Conservation (phyloP, 148 eudicot genomes). For the Pouteria glomerata region DNA sequence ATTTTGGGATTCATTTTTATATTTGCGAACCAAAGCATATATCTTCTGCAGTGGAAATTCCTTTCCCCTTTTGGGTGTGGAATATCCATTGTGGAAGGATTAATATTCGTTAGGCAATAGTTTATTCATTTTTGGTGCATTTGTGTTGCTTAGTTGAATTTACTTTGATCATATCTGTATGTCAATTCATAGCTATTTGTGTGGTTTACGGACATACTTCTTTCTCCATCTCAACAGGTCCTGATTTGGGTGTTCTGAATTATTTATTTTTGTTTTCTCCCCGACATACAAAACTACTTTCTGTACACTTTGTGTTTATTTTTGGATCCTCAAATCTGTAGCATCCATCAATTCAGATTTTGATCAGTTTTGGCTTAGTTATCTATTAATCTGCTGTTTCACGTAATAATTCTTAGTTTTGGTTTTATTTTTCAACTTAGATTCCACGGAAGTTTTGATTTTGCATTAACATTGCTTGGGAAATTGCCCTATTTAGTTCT, state of each 20-base stretch:
- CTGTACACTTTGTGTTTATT: background rate
- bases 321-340: background rate
- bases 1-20: background rate
- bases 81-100: constrained; percentile 31
- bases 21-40: background rate
- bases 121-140: constrained; percentile 12
- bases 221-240: background rate
- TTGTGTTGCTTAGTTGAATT: constrained; percentile 12
- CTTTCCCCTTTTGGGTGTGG: constrained; percentile 20
- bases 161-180: constrained; percentile 5
- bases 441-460: too few relatives aligned
- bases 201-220: too few relatives aligned
- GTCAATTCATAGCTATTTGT: background rate
- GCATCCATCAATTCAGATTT: background rate
- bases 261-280: background rate
- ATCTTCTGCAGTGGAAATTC: constrained; percentile 11
- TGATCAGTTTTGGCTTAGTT: constrained; percentile 3
- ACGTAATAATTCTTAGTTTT: background rate
- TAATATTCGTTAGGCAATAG: constrained; percentile 28
- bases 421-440: background rate
- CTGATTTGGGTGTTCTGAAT: background rate
- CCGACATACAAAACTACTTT: background rate
- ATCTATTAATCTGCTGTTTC: background rate
- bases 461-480: too few relatives aligned
- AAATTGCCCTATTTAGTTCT: too few relatives aligned